Evolutionary conservation across 2,329 filamentous ascomycete genomes (phyloP).

Genomic region (Trichoderma koningii): DNA sequence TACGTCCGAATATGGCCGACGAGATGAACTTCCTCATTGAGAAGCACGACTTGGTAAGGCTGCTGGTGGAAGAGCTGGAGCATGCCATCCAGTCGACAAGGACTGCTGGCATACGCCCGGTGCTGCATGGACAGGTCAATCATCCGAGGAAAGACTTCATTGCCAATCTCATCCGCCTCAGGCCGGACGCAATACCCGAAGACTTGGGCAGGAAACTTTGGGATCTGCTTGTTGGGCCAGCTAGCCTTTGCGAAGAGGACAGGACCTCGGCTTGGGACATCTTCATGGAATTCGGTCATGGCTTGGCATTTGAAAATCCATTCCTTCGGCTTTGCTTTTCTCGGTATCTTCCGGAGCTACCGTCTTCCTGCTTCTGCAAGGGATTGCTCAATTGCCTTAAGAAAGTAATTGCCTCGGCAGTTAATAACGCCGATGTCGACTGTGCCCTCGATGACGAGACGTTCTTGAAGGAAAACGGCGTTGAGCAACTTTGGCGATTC

Average conservation of each 20-base stretch:
- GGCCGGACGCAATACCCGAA: slow-evolving; percentile 62
- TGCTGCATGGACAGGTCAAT: slow-evolving; percentile 53
- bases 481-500: slow-evolving; percentile 81
- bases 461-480: slow-evolving; percentile 54
- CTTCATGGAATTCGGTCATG: slow-evolving; percentile 53
- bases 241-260: slow-evolving; percentile 60
- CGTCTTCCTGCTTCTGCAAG: slow-evolving; percentile 59
- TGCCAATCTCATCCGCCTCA: slow-evolving; percentile 58
- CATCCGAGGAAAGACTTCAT: slow-evolving; percentile 60
- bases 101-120: slow-evolving; percentile 44
- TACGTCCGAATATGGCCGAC: slow-evolving; percentile 47
- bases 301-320: slow-evolving; percentile 51
- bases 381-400: slow-evolving; percentile 66
- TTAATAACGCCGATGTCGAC: slow-evolving; percentile 46
- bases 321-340: slow-evolving; percentile 58
- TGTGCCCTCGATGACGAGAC: slow-evolving; percentile 55
- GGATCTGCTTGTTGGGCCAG: slow-evolving; percentile 69
- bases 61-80: slow-evolving; percentile 67
- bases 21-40: slow-evolving; percentile 61
- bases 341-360: slow-evolving; percentile 59
- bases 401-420: slow-evolving; percentile 50
- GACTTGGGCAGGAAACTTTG: slow-evolving; percentile 68
- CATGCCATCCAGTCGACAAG: slow-evolving; percentile 47
- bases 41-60: slow-evolving; percentile 61
- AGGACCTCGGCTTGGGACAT: slow-evolving; percentile 70